These are phyloP conservation scores for Cocos nucifera DNA, from an alignment of 176 grass and related monocot species.

Conservation along the genomic window DNA sequence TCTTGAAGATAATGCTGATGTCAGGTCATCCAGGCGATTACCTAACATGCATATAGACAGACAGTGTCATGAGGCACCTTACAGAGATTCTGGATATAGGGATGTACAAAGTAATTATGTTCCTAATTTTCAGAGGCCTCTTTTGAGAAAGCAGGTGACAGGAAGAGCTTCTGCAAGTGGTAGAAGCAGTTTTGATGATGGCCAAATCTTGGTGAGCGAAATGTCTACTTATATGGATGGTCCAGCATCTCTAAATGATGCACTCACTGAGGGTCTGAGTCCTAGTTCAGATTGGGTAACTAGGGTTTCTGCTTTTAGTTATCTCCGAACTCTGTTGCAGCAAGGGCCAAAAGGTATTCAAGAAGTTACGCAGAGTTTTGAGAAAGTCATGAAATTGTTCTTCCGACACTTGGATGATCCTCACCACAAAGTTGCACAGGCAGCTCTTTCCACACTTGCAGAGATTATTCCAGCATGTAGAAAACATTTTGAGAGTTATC, in stretches of 20 bases:
- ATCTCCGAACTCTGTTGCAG: constrained; percentile 71
- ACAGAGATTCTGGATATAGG: constrained; percentile 53
- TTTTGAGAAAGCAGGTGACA: constrained; percentile 91
- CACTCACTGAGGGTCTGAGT: constrained; percentile 85
- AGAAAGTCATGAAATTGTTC: constrained; percentile 99
- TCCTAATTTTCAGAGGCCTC: constrained; percentile 96
- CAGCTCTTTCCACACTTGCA: constrained; percentile 71
- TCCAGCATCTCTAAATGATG: constrained; percentile 71
- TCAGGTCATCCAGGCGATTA: constrained; percentile 37
- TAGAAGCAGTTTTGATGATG: constrained; percentile 67
- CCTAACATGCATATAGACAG: constrained; percentile 58
- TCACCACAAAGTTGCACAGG: constrained; percentile 95
- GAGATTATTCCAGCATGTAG: constrained; percentile 96
- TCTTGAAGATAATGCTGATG: constrained; percentile 50
- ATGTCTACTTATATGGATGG: constrained; percentile 66
- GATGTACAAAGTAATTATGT: constrained; percentile 58
- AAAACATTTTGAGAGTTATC: constrained; percentile 78
- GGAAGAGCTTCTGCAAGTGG: constrained; percentile 60
- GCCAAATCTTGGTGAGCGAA: constrained; percentile 43
- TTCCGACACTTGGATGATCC: constrained; percentile 97
- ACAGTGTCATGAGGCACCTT: constrained; percentile 57
- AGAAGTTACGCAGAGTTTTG: constrained; percentile 91
- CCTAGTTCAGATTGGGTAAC: constrained; percentile 86
- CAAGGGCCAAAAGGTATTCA: constrained; percentile 76
- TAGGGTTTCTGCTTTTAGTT: constrained; percentile 91